Base-by-base conservation (phyloP, 1,284 basidiomycete genomes). In the Wallemia mellicola region DNA sequence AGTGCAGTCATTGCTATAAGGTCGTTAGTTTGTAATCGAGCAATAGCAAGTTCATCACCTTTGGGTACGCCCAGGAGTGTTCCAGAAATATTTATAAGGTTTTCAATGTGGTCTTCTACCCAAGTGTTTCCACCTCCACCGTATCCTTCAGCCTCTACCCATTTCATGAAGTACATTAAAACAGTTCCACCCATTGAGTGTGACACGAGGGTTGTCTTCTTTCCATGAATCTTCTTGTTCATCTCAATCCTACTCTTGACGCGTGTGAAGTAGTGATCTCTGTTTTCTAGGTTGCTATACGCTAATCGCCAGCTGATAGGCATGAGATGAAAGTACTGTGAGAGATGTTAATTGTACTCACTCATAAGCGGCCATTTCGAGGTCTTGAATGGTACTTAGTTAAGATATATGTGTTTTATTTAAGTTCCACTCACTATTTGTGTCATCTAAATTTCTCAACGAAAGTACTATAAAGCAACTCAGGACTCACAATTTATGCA, bases 211-310 rank as follows among this genome's bases (percentile, higher is more conserved):
- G 64, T 54, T 17, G 63, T 9, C 69, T 89, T 95, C 69, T 80
- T 80, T 15, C 77, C 75, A 63, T 82, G 80, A 11, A 83, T 76
- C 61, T 73, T 73, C 64, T 77, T 80, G 67, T 91, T 80, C 56
- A 81, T 75, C 70, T 98, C 92, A 58, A 96, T 85, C 2, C 78
- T 82, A 5, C 74, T 67, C 71, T 94, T 95, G 58, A 98, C 75
- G 60, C 78, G 79, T 0, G 85, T 86, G 66, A 94, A 96, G 71
- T 91, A 96, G 2, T 81, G 81, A 68, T 99, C 94, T 28, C 94
- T 78, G 63, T 82, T 81, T 71, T 98, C 89, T 58, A 76, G 72
- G 66, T 98, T 96, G 71, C 79, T 82, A 69, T 80, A 88, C n/a
- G 85, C 85, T 60, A 95, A 68, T 38, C 89, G 76, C 72, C 72